Percentiles rank a stretch among this genome's conserved stretches.
Conservation (phyloP, 2,329 filamentous ascomycete species). For the Scleromitrula shiraiana region DNA sequence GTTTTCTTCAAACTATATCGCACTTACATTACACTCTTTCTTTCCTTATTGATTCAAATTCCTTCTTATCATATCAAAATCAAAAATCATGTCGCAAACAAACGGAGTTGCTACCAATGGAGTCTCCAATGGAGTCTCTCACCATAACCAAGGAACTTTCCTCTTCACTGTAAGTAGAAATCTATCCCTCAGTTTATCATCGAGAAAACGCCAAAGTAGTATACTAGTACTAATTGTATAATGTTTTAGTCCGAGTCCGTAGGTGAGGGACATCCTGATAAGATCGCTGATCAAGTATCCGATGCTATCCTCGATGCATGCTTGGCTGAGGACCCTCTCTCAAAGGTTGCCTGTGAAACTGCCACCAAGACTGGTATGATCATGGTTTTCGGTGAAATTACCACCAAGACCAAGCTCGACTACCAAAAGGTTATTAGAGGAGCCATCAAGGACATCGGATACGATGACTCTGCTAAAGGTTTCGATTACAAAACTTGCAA, state of each 20-base stretch:
- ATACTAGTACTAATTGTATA: conserved; percentile 16
- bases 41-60: conserved; percentile 39
- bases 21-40: conserved; percentile 35
- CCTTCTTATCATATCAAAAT: conserved; percentile 56
- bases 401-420: conserved; percentile 89
- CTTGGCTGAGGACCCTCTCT: conserved; percentile 86
- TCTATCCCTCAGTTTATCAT: conserved; percentile 7
- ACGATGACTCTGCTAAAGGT: conserved; percentile 93
- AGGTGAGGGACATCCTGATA: conserved; percentile 87
- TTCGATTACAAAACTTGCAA: conserved; percentile 99
- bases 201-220: neutral
- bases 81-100: conserved; percentile 48
- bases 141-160: conserved; percentile 62
- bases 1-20: conserved; percentile 34
- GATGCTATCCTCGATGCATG: conserved; percentile 99
- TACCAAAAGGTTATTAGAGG: conserved; percentile 97
- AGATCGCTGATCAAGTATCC: conserved; percentile 97
- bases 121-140: conserved; percentile 32
- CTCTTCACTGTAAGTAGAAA: conserved; percentile 76
- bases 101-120: conserved; percentile 33
- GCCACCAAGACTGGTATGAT: conserved; percentile 99
- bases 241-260: conserved; percentile 66
- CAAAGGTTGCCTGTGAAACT: conserved; percentile 98
- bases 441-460: conserved; percentile 97
- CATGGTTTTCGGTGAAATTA: conserved; percentile 98